A percentile compares a stretch with the other conserved stretches of the same genome.
phyloP scores from a whole-genome alignment of 495 filamentous ascomycete species.

The Podospora pseudopauciseta region DNA sequence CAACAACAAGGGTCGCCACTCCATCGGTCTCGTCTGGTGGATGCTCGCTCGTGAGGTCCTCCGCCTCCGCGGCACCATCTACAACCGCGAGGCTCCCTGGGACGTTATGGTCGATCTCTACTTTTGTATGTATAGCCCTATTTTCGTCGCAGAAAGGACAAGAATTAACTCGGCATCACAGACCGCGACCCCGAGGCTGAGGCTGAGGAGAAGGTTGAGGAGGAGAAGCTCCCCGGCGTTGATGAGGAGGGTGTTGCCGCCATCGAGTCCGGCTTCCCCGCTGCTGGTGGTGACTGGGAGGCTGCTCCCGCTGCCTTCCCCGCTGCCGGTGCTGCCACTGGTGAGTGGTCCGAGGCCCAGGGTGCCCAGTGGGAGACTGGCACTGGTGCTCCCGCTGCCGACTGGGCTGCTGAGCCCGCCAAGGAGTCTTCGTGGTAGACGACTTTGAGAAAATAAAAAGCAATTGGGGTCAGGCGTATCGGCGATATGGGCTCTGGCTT shows the following conservation, averaged over 20 bases:
- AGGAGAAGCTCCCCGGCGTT: slow-evolving; percentile 66
- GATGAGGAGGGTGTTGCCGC: slow-evolving; percentile 81
- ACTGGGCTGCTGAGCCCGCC: slow-evolving; percentile 64
- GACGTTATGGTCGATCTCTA: slow-evolving; percentile 99
- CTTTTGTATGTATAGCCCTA: slow-evolving; percentile 63
- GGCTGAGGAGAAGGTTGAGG: slow-evolving; percentile 82
- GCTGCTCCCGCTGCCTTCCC: slow-evolving; percentile 59
- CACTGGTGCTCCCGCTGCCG: slow-evolving; percentile 42
- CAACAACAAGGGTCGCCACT: slow-evolving; percentile 99
- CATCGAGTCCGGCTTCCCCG: slow-evolving; percentile 69
- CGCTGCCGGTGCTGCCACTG: slow-evolving; percentile 50
- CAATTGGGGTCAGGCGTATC: slow-evolving; percentile 30
- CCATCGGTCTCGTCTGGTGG: slow-evolving; percentile 99
- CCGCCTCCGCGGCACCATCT: slow-evolving; percentile 92
- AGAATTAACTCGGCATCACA: slow-evolving; percentile 30
- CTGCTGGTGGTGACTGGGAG: slow-evolving; percentile 65
- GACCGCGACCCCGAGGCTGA: slow-evolving; percentile 98
- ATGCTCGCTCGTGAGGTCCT: slow-evolving; percentile 99
- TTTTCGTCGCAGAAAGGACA: not conserved
- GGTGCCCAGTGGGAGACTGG: slow-evolving; percentile 70
- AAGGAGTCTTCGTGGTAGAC: slow-evolving; percentile 63
- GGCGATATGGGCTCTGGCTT: slow-evolving; percentile 25
- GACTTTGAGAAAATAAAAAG: slow-evolving; percentile 20
- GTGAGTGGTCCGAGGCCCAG: slow-evolving; percentile 45
- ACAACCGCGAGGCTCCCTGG: slow-evolving; percentile 92